Evolutionary conservation across 257 asterid species (phyloP).

Genomic region (Solanum acaule): DNA sequence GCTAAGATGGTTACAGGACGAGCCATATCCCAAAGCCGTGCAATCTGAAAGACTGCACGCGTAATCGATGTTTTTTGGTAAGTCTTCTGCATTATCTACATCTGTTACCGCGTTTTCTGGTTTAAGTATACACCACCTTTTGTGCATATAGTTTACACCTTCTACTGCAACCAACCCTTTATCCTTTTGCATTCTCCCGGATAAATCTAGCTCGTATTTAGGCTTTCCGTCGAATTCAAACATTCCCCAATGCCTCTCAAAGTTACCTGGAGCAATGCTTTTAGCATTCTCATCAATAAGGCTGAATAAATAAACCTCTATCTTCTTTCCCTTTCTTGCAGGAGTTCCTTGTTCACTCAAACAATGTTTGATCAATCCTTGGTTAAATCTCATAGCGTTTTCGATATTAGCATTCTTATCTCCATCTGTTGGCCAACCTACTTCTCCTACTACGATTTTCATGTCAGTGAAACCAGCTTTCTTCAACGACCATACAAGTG

Average conservation of each 20-base stretch:
- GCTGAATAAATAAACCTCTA: slow-evolving; percentile 23
- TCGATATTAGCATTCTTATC: slow-evolving; percentile 10
- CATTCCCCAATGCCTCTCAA: slow-evolving; percentile 25
- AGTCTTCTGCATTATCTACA: background rate
- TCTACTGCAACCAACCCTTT: slow-evolving; percentile 13
- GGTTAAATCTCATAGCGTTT: slow-evolving; percentile 19
- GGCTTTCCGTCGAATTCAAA: slow-evolving; percentile 13
- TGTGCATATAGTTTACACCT: slow-evolving; percentile 9
- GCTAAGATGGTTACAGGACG: background rate
- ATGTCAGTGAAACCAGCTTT: slow-evolving; percentile 16
- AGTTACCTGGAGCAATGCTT: slow-evolving; percentile 7
- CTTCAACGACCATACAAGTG: slow-evolving; percentile 23
- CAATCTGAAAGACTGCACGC: background rate
- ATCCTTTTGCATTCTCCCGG: slow-evolving; percentile 4
- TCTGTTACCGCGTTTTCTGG: background rate
- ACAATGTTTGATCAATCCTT: slow-evolving; percentile 15
- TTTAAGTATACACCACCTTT: slow-evolving; percentile 12
- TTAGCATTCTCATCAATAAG: slow-evolving; percentile 20
- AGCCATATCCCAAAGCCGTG: background rate
- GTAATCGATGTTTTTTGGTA: background rate
- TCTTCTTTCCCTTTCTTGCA: slow-evolving; percentile 1
- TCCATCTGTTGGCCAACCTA: slow-evolving; percentile 10
- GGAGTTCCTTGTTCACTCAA: slow-evolving; percentile 20
- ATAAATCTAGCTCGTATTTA: slow-evolving; percentile 16
- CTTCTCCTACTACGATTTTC: slow-evolving; percentile 18